Conservation (phyloP, 148 eudicot species). For the Salicornia ramosissima region DNA sequence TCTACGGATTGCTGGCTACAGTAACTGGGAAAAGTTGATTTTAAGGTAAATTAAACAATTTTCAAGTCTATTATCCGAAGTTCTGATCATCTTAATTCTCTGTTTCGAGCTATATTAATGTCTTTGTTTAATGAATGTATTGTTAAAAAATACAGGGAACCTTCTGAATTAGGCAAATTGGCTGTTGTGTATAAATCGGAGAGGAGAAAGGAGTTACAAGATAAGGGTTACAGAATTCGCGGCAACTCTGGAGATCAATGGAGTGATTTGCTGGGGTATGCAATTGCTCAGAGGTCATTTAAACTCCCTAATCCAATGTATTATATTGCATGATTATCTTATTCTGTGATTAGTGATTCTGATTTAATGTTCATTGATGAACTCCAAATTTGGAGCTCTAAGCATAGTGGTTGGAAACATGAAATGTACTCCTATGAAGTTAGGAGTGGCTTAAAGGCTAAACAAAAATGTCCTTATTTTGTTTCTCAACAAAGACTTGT, state of each 20-base stretch:
- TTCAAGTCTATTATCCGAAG: background rate
- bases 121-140: background rate
- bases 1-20: slow-evolving; percentile 53
- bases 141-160: slow-evolving; percentile 39
- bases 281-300: slow-evolving; percentile 62
- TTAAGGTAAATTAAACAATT: slow-evolving; percentile 44
- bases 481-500: background rate
- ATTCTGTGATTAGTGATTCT: too few species aligned
- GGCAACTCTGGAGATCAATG: slow-evolving; percentile 95
- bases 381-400: too few species aligned
- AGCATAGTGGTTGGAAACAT: too few species aligned
- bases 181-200: slow-evolving; percentile 70
- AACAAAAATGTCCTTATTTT: too few species aligned
- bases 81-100: background rate
- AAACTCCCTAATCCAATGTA: slow-evolving; percentile 87
- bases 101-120: background rate
- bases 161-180: slow-evolving; percentile 43
- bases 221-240: slow-evolving; percentile 57
- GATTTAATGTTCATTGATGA: too few species aligned
- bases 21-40: slow-evolving; percentile 63
- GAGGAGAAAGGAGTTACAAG: slow-evolving; percentile 60
- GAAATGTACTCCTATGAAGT: too few species aligned
- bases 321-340: slow-evolving; percentile 42
- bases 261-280: slow-evolving; percentile 80
- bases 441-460: too few species aligned